Base-by-base conservation (phyloP, 805 yeast species). In the Candida coquimbonensis region DNA sequence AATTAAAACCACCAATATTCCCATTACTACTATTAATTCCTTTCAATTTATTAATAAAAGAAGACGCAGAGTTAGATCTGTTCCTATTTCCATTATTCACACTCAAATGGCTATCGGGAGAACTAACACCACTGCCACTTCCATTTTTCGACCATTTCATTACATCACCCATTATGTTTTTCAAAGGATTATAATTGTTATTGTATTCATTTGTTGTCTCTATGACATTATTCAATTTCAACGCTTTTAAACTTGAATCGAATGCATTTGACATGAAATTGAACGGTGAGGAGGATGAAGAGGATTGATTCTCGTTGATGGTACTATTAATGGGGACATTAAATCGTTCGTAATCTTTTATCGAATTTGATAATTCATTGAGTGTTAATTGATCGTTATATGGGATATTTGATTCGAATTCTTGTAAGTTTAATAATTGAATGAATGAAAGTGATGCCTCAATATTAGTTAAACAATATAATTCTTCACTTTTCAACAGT, bases 371-470 rank as follows among this genome's bases (percentile, higher is more conserved):
- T 32, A 14, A 17, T 9, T 35, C 24, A 17, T 9, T 17, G 8
- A 35, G 12, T 17, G 12, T 35, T 5, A 19, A 17, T 17, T 49
- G 49, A 35, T 56, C 55, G 16, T 52, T 47, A n/a, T 46, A 44
- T 4, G 46, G 26, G 8, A 53, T 35, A 25, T 46, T 49, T 13
- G 48, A 31, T 7, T 52, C 45, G 31, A 45, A 51, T 17, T 36
- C 45, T 11, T 46, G 46, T 7, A 53, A 38, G 5, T 52, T 47
- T 12, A 55, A 40, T 3, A 49, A 32, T 25, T 49, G 48, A 1
- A 49, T 45, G 27, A 48, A 59, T 31, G 51, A 46, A 37, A 59
- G 46, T 11, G 62, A 49, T 11, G 63, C 63, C 40, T 59, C 63
- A 12, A 53, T 36, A 43, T 59, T 59, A 4, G 62, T 59, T 14